Evolutionary conservation across 2,329 filamentous ascomycete genomes (phyloP).

Genomic region (Drechslera avenae): DNA sequence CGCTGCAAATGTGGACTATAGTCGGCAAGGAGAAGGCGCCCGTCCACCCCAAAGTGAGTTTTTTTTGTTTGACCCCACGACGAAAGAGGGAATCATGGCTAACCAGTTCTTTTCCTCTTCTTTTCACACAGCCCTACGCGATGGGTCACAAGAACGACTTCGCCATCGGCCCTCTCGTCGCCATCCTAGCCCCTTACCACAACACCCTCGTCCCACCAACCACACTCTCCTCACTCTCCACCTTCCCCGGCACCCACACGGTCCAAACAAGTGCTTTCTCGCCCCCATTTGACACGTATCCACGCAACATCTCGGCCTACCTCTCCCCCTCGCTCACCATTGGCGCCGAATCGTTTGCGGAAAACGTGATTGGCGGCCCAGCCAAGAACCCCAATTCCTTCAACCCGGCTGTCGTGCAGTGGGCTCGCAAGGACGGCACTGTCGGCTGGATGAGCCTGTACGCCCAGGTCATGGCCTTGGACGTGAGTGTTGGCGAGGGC

Average conservation of each 20-base stretch:
- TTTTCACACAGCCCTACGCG: slow-evolving; percentile 51
- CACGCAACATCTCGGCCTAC: slow-evolving; percentile 66
- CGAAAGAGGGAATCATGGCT: background rate
- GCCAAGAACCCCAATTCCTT: slow-evolving; percentile 59
- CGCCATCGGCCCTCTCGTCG: slow-evolving; percentile 62
- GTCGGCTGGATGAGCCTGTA: slow-evolving; percentile 41
- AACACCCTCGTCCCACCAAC: slow-evolving; percentile 53
- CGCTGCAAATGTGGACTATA: slow-evolving; percentile 63
- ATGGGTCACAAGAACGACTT: slow-evolving; percentile 66
- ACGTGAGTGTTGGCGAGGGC: slow-evolving; percentile 25
- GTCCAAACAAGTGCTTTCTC: slow-evolving; percentile 61
- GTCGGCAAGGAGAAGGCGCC: slow-evolving; percentile 55
- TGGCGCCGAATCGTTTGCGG: slow-evolving; percentile 63
- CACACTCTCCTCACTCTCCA: slow-evolving; percentile 48
- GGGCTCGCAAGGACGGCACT: slow-evolving; percentile 48
- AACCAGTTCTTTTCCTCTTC: slow-evolving; percentile 1
- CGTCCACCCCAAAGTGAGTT: slow-evolving; percentile 38
- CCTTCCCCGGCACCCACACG: slow-evolving; percentile 60
- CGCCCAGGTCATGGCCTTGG: slow-evolving; percentile 31
- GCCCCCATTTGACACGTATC: slow-evolving; percentile 62
- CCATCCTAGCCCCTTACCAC: slow-evolving; percentile 59
- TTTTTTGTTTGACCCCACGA: background rate
- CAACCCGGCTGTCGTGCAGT: slow-evolving; percentile 66
- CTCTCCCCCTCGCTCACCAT: slow-evolving; percentile 63
- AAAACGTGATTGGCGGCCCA: slow-evolving; percentile 62